Conservation (phyloP, 1,139 yeast species). For the Diutina mesorugosa region DNA sequence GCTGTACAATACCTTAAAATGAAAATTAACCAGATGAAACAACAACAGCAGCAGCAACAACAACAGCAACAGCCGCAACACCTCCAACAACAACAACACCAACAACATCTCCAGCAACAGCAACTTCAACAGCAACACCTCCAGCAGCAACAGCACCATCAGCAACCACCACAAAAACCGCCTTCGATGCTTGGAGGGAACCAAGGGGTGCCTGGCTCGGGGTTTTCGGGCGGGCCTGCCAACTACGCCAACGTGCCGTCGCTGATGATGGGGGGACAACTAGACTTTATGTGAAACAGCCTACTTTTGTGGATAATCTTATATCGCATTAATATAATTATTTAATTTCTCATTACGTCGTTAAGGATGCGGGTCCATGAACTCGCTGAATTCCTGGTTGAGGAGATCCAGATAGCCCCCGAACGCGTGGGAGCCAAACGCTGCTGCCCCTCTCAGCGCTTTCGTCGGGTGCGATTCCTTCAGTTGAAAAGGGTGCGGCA, state of each 20-base stretch:
- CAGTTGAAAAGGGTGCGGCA: background rate
- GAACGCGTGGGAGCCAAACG: slow-evolving; percentile 3
- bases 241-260: slow-evolving; percentile 3
- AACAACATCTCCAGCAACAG: slow-evolving; percentile 4
- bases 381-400: slow-evolving; percentile 26
- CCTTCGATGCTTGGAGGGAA: background rate
- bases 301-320: background rate
- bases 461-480: slow-evolving; percentile 2
- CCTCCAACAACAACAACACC: slow-evolving; percentile 2
- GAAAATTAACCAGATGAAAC: slow-evolving; percentile 25
- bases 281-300: background rate
- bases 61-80: slow-evolving; percentile 1
- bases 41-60: background rate
- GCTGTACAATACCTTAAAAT: slow-evolving; percentile 36
- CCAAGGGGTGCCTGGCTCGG: slow-evolving; percentile 1
- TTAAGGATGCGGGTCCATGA: background rate
- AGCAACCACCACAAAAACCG: background rate
- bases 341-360: slow-evolving; percentile 4
- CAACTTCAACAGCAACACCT: slow-evolving; percentile 1
- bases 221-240: slow-evolving; percentile 2
- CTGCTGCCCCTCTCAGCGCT: slow-evolving; percentile 3
- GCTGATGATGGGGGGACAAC: background rate
- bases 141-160: slow-evolving; percentile 3
- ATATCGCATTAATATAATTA: slow-evolving; percentile 6
- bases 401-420: slow-evolving; percentile 22